Percentiles rank a stretch among this genome's conserved stretches.
Evolutionary conservation across 805 yeast genomes (phyloP).

Genomic region (Candida sphagnicola): DNA sequence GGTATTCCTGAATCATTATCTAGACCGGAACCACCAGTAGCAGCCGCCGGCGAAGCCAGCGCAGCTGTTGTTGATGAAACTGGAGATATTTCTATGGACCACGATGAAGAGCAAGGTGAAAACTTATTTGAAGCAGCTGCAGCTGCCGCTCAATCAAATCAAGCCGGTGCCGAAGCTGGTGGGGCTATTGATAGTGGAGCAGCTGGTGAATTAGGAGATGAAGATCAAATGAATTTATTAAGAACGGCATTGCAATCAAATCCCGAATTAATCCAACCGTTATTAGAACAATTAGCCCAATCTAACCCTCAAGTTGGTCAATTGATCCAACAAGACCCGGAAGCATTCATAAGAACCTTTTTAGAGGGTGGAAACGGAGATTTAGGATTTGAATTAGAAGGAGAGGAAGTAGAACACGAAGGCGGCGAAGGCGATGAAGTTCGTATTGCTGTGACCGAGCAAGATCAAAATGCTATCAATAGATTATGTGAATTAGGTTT

Average conservation of each 20-base stretch:
- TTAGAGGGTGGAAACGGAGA: slow-evolving; percentile 57
- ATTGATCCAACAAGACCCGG: slow-evolving; percentile 82
- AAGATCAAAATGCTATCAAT: slow-evolving; percentile 84
- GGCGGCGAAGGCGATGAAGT: slow-evolving; percentile 37
- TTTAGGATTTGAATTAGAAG: slow-evolving; percentile 34
- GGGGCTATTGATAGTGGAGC: slow-evolving; percentile 20
- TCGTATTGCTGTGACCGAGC: slow-evolving; percentile 64
- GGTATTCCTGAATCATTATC: slow-evolving; percentile 75
- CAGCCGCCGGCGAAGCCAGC: slow-evolving; percentile 17
- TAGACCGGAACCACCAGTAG: slow-evolving; percentile 22
- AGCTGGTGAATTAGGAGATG: slow-evolving; percentile 42
- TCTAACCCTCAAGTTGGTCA: slow-evolving; percentile 83
- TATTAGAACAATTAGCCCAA: slow-evolving; percentile 76
- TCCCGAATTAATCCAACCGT: slow-evolving; percentile 83
- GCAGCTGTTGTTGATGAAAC: slow-evolving; percentile 17
- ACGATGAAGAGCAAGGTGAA: slow-evolving; percentile 30
- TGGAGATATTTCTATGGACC: slow-evolving; percentile 12
- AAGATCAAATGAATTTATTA: slow-evolving; percentile 49
- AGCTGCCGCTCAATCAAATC: slow-evolving; percentile 27
- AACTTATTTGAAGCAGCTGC: slow-evolving; percentile 55
- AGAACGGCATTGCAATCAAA: slow-evolving; percentile 77
- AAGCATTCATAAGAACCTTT: slow-evolving; percentile 73
- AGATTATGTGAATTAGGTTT: slow-evolving; percentile 92
- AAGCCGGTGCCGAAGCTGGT: slow-evolving; percentile 29
- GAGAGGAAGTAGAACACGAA: slow-evolving; percentile 28